phyloP scores from a whole-genome alignment of 441 rosid species.

The Theobroma grandiflorum region DNA sequence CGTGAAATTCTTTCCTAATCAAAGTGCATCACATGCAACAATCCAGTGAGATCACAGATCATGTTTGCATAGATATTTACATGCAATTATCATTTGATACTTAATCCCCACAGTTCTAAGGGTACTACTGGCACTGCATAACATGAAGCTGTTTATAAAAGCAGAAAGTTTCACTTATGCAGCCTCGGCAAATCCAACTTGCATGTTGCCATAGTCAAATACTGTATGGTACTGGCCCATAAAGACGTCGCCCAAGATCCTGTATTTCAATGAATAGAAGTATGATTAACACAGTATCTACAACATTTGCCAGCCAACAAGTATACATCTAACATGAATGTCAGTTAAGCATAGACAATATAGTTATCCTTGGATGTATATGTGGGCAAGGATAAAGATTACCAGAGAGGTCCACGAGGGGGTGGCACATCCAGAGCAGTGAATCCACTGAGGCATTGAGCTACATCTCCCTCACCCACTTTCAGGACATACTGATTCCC shows the following conservation, averaged over 20 bases:
- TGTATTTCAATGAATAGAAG: constrained; percentile 32
- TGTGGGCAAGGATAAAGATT: constrained; percentile 6
- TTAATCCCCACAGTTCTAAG: neutral
- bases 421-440: constrained; percentile 80
- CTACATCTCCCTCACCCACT: constrained; percentile 72
- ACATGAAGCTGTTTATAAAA: neutral
- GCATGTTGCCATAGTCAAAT: constrained; percentile 78
- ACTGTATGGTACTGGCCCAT: constrained; percentile 89
- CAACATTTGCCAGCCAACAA: neutral
- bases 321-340: neutral
- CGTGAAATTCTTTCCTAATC: neutral
- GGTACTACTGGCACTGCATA: neutral
- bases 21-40: neutral
- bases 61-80: constrained; percentile 33
- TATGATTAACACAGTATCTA: neutral
- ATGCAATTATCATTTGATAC: constrained; percentile 9
- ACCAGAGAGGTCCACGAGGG: constrained; percentile 94
- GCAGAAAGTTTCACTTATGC: constrained; percentile 38
- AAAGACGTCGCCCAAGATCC: constrained; percentile 85
- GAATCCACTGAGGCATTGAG: constrained; percentile 87
- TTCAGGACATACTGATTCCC: constrained; percentile 68
- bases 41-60: neutral
- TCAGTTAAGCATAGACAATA: neutral
- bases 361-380: neutral
- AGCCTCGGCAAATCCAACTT: constrained; percentile 87